Base-by-base conservation (phyloP, 176 grass and related monocot genomes). In the Calamus simplicifolius region DNA sequence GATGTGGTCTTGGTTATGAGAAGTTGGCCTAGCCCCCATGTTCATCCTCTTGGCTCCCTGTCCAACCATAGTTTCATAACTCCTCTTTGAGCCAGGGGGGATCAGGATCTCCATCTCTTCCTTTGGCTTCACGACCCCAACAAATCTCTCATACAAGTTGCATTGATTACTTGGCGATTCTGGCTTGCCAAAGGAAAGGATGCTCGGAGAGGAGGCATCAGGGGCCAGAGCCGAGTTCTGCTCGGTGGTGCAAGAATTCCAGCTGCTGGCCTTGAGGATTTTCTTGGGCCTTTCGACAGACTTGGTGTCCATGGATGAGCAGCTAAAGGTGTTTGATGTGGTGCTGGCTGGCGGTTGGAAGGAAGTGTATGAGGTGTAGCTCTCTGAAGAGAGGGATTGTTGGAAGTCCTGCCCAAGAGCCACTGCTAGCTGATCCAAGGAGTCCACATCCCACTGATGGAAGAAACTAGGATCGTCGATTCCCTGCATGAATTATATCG, bases 161-260 rank as follows among this genome's bases (percentile, higher is more conserved):
- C 5, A 1, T 21, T 61, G 56, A 15, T 71, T 73, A 10, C 14
- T 54, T 48, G 55, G 18, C 19, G 59, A 50, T 25, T 57, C 77
- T 28, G 62, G 58, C 30, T 71, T 77, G 25, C 76, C 76, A 52
- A 98, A 98, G 50, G 93, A 89, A 63, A 92, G 81, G 69, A 98
- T 85, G 67, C 86, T 98, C 16, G 81, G 93, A 6, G 93, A 92
- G 15, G 83, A 80, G 65, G 68, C 59, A 66, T 80, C 76, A 1
- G 74, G 27, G 57, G 16, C 15, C 26, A 6, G 57, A 17, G 23
- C 62, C 31, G 93, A 88, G 72, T 73, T 86, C 64, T 92, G 87
- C 31, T 98, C 93, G 51, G 93, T 92, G 76, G 88, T 69, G 89
- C 81, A 82, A 54, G 93, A 98, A 51, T 80, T 89, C 93, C 93